Evolutionary conservation across 306 rosid species (phyloP).

Genomic region (Cicer cuneatum): DNA sequence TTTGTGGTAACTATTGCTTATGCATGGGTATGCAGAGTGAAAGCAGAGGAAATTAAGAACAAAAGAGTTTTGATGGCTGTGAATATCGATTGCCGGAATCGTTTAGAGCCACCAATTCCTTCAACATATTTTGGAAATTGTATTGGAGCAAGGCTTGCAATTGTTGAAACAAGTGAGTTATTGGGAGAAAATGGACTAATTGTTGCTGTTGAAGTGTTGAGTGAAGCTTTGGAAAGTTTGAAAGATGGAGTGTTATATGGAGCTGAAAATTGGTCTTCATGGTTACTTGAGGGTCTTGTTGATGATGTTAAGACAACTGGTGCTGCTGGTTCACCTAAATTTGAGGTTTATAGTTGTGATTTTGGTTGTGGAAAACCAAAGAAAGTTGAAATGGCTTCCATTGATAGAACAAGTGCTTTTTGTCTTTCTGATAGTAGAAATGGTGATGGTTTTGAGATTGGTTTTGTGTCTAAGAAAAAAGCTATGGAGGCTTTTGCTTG

Average conservation of each 20-base stretch:
- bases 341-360: slow-evolving; percentile 55
- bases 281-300: background rate
- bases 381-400: slow-evolving; percentile 60
- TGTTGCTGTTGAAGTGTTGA: slow-evolving; percentile 35
- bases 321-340: slow-evolving; percentile 57
- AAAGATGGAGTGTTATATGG: slow-evolving; percentile 48
- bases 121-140: slow-evolving; percentile 65
- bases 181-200: slow-evolving; percentile 45
- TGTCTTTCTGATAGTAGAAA: slow-evolving; percentile 46
- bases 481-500: slow-evolving; percentile 46
- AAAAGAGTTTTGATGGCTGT: background rate
- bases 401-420: slow-evolving; percentile 47
- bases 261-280: slow-evolving; percentile 42
- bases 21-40: slow-evolving; percentile 42
- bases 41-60: slow-evolving; percentile 39
- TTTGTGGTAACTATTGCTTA: slow-evolving; percentile 46
- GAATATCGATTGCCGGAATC: slow-evolving; percentile 45
- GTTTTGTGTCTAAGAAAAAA: slow-evolving; percentile 41
- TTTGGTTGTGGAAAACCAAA: slow-evolving; percentile 69
- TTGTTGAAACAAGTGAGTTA: slow-evolving; percentile 24
- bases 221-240: slow-evolving; percentile 43
- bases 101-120: slow-evolving; percentile 51
- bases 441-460: slow-evolving; percentile 55
- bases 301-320: slow-evolving; percentile 18
- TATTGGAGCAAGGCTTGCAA: background rate